These are phyloP conservation scores for Rhynchosporium secalis DNA, from an alignment of 2,329 filamentous ascomycete genomes.

Conservation along the genomic window DNA sequence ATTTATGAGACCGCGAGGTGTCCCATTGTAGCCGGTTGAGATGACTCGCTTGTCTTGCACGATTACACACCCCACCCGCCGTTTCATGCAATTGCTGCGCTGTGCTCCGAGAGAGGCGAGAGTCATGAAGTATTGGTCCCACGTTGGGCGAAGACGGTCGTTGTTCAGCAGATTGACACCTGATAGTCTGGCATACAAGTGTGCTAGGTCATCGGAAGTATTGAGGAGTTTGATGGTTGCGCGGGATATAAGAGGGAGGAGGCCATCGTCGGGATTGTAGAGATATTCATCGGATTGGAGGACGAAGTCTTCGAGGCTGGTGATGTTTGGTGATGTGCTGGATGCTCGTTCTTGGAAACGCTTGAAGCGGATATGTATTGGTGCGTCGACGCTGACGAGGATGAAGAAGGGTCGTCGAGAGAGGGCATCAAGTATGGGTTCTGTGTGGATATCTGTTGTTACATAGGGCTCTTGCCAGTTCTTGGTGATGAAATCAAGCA, in stretches of 20 bases:
- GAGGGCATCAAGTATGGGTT: slow-evolving; percentile 71
- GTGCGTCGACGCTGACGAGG: slow-evolving; percentile 87
- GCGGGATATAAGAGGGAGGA: slow-evolving; percentile 75
- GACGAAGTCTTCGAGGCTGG: slow-evolving; percentile 57
- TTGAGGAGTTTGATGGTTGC: slow-evolving; percentile 87
- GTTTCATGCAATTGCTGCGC: slow-evolving; percentile 97
- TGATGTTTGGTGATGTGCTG: slow-evolving; percentile 18
- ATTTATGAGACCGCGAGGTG: slow-evolving; percentile 84
- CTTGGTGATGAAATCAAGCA: slow-evolving; percentile 84
- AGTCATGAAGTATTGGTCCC: slow-evolving; percentile 99
- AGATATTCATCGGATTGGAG: slow-evolving; percentile 68
- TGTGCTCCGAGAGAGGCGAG: slow-evolving; percentile 89
- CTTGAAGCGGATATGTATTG: slow-evolving; percentile 78
- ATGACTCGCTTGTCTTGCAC: slow-evolving; percentile 85
- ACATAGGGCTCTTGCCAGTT: slow-evolving; percentile 84
- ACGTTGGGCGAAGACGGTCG: slow-evolving; percentile 79
- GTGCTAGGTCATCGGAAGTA: slow-evolving; percentile 68
- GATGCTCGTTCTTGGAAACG: slow-evolving; percentile 63
- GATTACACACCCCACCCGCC: slow-evolving; percentile 90
- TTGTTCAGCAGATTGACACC: slow-evolving; percentile 76
- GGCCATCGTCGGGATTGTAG: slow-evolving; percentile 64
- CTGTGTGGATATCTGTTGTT: slow-evolving; percentile 77
- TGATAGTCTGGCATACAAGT: slow-evolving; percentile 71
- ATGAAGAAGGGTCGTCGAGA: slow-evolving; percentile 87
- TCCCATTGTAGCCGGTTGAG: slow-evolving; percentile 96